A percentile compares a stretch with the other conserved stretches of the same genome.
Conservation (phyloP, 495 filamentous ascomycete genomes). For the Aspergillus ostianus region DNA sequence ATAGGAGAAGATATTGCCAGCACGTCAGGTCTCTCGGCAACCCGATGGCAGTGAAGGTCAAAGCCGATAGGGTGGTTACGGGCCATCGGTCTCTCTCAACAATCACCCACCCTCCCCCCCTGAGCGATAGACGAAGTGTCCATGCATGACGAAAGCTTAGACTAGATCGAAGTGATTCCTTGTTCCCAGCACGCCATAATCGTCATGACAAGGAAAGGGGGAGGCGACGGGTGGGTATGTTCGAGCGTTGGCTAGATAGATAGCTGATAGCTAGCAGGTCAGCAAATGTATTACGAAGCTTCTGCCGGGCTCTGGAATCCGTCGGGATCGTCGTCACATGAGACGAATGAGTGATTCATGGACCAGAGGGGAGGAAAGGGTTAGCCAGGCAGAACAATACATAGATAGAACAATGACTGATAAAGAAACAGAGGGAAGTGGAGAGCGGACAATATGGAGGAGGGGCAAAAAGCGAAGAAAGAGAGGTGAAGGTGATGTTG, state of each 20-base stretch:
- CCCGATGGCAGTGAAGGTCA: slow-evolving; percentile 2
- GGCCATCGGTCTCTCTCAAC: not conserved
- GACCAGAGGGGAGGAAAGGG: not conserved
- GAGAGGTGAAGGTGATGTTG: slow-evolving; percentile 7
- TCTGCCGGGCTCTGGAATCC: not conserved
- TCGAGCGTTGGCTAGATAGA: not conserved
- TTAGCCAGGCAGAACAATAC: not conserved
- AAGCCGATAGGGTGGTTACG: slow-evolving; percentile 1
- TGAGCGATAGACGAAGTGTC: not conserved
- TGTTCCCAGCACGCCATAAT: slow-evolving; percentile 5
- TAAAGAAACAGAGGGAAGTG: not conserved
- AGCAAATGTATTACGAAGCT: slow-evolving; percentile 6
- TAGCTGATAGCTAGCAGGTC: not conserved
- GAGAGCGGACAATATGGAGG: not conserved
- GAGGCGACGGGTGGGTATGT: not conserved
- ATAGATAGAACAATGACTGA: not conserved
- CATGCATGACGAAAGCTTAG: slow-evolving; percentile 4
- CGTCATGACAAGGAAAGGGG: slow-evolving; percentile 9
- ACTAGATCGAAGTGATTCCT: not conserved
- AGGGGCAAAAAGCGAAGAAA: not conserved
- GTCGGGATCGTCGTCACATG: slow-evolving; percentile 8
- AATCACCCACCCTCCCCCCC: not conserved
- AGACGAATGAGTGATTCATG: not conserved
- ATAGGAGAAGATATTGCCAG: slow-evolving; percentile 3
- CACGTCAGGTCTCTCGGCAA: slow-evolving; percentile 8